Evolutionary conservation across 108 stramenopile species (phyloP), one percentile per base, ranked within the genome.

Genomic region (Chaetoceros tenuissimus): DNA sequence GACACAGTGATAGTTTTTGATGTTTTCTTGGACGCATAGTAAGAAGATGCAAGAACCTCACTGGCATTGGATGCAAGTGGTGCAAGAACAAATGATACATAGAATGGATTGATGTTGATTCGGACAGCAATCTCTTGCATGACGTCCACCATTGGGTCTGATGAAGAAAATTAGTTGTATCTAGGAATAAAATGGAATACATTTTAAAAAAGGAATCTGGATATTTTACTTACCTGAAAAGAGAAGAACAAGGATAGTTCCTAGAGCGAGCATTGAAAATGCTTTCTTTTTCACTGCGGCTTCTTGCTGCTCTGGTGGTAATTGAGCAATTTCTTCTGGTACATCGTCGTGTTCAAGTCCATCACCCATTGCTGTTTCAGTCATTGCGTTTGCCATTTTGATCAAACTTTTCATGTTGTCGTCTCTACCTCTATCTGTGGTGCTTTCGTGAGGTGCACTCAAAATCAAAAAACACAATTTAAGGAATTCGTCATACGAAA

Each of bases 141-240:
- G 22, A 97, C 95, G 60, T 97, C 96, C 8, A 98, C 96, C 96
- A 98, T 97, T 3, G 98, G 95, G 69, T 98, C 98, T 8, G 34
- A 40, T 5, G 5, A 40, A 40, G 34, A 24, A 26, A 10, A 24
- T 24, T 27, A 10, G 50, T 26, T 24, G 13, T 13, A 51, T 10
- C 50, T 10, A 51, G 44, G 18, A 45, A 45, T 18, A 45, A 45
- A 18, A 45, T 17, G 17, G 17, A 18, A 18, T 45, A 18, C 18
- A 17, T 45, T 17, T 45, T 45, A 45, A 17, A 45, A 45, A 18
- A 18, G 18, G 44, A 45, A 18, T 18, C 17, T 88, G 84, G 40
- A 87, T 85, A 27, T 91, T 87, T 85, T 91, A 87, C 19, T 89
- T 82, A 64, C 91, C 92, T 21, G 85, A 85, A 57, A 98, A 96